Evolutionary conservation across 2,329 filamentous ascomycete genomes (phyloP).

Genomic region (Nannizziopsis barbatae): DNA sequence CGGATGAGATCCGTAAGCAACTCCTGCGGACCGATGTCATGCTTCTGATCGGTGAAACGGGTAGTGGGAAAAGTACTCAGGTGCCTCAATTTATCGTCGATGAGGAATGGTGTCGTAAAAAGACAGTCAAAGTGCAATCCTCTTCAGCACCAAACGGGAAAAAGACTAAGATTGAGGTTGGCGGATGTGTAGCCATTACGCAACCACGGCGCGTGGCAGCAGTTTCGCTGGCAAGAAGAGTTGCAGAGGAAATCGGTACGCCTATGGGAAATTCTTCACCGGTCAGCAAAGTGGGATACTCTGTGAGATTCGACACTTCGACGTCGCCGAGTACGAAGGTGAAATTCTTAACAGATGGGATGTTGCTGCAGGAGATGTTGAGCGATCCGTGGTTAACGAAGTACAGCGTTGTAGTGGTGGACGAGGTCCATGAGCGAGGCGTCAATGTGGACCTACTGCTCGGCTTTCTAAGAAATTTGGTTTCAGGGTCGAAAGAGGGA

Average conservation of each 20-base stretch:
- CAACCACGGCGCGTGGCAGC: constrained; percentile 90
- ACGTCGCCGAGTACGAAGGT: constrained; percentile 71
- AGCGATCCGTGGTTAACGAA: constrained; percentile 68
- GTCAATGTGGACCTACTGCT: constrained; percentile 86
- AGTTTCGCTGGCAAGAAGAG: constrained; percentile 76
- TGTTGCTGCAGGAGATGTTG: constrained; percentile 87
- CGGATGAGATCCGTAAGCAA: constrained; percentile 54
- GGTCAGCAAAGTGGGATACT: constrained; percentile 68
- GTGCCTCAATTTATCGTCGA: constrained; percentile 77
- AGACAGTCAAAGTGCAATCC: constrained; percentile 40
- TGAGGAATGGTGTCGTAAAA: constrained; percentile 66
- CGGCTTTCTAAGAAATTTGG: constrained; percentile 73
- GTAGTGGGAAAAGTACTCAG: constrained; percentile 93
- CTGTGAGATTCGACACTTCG: constrained; percentile 84
- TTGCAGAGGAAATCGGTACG: constrained; percentile 69
- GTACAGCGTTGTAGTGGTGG: constrained; percentile 84
- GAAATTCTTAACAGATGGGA: constrained; percentile 93
- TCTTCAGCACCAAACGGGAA: constrained; percentile 9
- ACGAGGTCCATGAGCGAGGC: constrained; percentile 94
- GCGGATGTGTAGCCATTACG: constrained; percentile 81
- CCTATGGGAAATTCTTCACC: constrained; percentile 49
- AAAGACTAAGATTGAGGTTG: constrained; percentile 44
- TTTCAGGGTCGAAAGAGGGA: constrained; percentile 47
- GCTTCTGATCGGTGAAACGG: constrained; percentile 83
- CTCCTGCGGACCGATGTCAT: constrained; percentile 61